These are phyloP conservation scores for Fusarium anthophilum DNA, from an alignment of 2,329 filamentous ascomycete genomes.

Conservation along the genomic window DNA sequence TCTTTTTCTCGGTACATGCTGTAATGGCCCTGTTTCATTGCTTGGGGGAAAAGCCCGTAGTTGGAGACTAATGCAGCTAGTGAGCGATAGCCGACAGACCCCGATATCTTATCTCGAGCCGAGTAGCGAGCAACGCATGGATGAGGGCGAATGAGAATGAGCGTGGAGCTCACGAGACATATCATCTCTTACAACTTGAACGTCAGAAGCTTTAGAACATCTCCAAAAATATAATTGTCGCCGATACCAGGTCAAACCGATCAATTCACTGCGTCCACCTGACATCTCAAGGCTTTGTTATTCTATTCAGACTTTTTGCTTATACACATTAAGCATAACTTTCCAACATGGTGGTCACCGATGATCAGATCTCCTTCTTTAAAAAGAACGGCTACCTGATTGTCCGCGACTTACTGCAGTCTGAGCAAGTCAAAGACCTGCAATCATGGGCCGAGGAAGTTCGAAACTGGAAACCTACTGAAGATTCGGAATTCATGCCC, in stretches of 20 bases:
- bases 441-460: background rate
- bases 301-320: background rate
- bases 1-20: background rate
- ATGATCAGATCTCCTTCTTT: background rate
- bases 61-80: background rate
- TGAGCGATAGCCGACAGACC: background rate
- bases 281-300: fast-evolving
- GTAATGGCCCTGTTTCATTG: background rate
- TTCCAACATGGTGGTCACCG: background rate
- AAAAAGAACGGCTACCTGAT: background rate
- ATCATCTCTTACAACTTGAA: fast-evolving
- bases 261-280: fast-evolving
- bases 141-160: fast-evolving
- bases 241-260: no score
- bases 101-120: background rate
- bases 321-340: background rate
- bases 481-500: background rate
- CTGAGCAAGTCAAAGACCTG: background rate
- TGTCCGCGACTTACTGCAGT: background rate
- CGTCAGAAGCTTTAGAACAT: fast-evolving
- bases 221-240: background rate
- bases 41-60: background rate
- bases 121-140: background rate
- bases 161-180: background rate
- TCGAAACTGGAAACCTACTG: background rate